Evolutionary conservation across 176 grass and related monocot genomes (phyloP).

Genomic region (Aegilops bicornis): DNA sequence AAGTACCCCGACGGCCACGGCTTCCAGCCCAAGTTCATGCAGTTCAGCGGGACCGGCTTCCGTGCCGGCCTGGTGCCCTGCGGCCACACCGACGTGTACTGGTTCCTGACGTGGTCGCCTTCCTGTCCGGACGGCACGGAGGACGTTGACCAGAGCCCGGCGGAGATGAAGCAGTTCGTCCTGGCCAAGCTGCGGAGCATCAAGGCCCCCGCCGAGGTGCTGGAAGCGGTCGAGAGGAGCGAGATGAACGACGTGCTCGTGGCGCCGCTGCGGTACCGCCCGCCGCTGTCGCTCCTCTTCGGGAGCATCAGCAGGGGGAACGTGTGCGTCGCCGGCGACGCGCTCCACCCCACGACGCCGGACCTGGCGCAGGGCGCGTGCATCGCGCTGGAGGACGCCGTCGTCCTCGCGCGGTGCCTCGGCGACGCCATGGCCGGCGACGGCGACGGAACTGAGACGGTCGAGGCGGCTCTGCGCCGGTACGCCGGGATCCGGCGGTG

Average conservation of each 20-base stretch:
- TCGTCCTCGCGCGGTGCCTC: constrained; percentile 60
- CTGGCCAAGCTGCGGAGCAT: background rate
- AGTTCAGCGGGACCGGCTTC: background rate
- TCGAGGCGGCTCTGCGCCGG: background rate
- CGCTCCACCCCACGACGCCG: constrained; percentile 74
- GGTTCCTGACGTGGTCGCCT: constrained; percentile 1
- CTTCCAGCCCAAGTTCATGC: background rate
- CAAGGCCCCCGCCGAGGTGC: constrained; percentile 15
- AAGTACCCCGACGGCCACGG: background rate
- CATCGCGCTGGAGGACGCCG: constrained; percentile 58
- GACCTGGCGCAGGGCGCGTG: constrained; percentile 75
- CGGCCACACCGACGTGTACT: background rate
- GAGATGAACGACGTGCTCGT: constrained; percentile 37
- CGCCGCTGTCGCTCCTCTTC: constrained; percentile 31
- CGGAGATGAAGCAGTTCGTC: background rate
- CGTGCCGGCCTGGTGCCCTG: background rate
- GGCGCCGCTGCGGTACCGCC: constrained; percentile 31
- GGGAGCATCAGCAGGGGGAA: constrained; percentile 40
- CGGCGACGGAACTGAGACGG: background rate
- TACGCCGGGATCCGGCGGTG: constrained; percentile 26
- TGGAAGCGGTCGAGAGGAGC: constrained; percentile 33
- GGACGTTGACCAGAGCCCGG: background rate
- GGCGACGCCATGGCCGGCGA: constrained; percentile 29
- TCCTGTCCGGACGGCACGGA: background rate
- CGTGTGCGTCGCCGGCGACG: constrained; percentile 67